These are phyloP conservation scores for Pestalotiopsis sp. DNA, from an alignment of 2,329 filamentous ascomycete species.

Conservation along the genomic window DNA sequence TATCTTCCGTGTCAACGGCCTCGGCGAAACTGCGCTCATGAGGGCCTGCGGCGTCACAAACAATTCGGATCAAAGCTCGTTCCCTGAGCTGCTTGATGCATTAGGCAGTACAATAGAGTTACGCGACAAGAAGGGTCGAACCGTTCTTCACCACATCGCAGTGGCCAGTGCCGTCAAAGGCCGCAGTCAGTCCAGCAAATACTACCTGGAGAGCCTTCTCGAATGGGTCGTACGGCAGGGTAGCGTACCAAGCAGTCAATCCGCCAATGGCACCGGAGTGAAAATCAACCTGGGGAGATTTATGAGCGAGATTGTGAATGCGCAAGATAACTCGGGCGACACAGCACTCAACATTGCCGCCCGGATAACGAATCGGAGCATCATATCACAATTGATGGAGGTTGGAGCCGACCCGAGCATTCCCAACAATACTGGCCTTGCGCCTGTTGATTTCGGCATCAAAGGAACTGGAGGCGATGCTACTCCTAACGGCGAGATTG, in stretches of 20 bases:
- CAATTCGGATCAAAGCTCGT: slow-evolving; percentile 87
- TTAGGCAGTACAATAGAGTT: slow-evolving; percentile 90
- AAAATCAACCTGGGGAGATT: slow-evolving; percentile 89
- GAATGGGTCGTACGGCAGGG: slow-evolving; percentile 93
- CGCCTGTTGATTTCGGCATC: slow-evolving; percentile 93
- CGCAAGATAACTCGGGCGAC: slow-evolving; percentile 90
- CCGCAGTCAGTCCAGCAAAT: slow-evolving; percentile 86
- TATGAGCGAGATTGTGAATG: slow-evolving; percentile 96
- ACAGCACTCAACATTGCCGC: slow-evolving; percentile 94
- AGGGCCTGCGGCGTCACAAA: slow-evolving; percentile 92
- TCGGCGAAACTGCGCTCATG: slow-evolving; percentile 91
- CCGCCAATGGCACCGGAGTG: slow-evolving; percentile 40
- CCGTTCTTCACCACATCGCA: slow-evolving; percentile 94
- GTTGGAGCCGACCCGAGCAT: slow-evolving; percentile 94
- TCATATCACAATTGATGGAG: slow-evolving; percentile 95
- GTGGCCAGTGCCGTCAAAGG: slow-evolving; percentile 95
- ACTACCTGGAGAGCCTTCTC: slow-evolving; percentile 91
- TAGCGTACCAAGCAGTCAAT: slow-evolving; percentile 60
- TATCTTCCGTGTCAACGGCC: slow-evolving; percentile 84
- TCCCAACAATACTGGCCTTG: slow-evolving; percentile 84
- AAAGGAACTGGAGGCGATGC: slow-evolving; percentile 64
- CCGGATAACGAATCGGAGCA: slow-evolving; percentile 88
- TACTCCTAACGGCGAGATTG: slow-evolving; percentile 42
- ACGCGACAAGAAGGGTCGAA: slow-evolving; percentile 85
- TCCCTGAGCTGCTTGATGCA: slow-evolving; percentile 87